Evolutionary conservation across 2,329 filamentous ascomycete genomes (phyloP), one percentile per base, ranked within the genome.

Genomic region (Sporothrix globosa): DNA sequence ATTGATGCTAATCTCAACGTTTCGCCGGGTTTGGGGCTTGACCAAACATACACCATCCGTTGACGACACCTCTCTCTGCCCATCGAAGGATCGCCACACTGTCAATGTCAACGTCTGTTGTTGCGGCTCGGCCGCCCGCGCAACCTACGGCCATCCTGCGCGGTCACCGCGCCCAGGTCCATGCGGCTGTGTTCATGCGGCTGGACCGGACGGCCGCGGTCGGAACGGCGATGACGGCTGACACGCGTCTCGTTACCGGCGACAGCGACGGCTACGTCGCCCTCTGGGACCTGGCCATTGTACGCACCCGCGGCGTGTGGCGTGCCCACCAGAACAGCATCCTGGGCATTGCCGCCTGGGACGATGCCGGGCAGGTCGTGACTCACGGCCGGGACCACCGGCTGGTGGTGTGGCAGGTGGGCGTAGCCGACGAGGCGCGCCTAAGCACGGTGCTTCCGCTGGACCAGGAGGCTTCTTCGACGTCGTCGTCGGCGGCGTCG

Each of bases 311-410:
- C 10, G 92, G 91, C 1, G 92, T 96, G 3, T 99, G 96, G 96
- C 90, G 87, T 76, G 92, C 93, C 0, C 96, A 99, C 79, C 83
- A 88, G 58, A 90, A 87, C 46, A 87, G 92, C 24, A 89, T 98
- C 39, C 83, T 98, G 19, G 92, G 90, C 4, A 83, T 96, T 53
- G 85, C 85, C 61, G 88, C 84, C 48, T 97, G 93, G 90, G 88
- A 86, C 2, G 75, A 80, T 1, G 75, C 80, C n/a, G 88, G 91
- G 72, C 90, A 86, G 74, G 82, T 98, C 70, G 91, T 97, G 79
- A 97, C 93, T 92, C 97, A 85, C 79, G 90, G 71, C 21, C 88
- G 96, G 78, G 96, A 99, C 78, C 91, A 96, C 78, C 92, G 90
- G 76, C 85, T 98, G 63, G 85, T 91, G 27, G 90, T 97, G 21